phyloP scores from a whole-genome alignment of 2,329 filamentous ascomycete genomes.

The Alternaria alternata region DNA sequence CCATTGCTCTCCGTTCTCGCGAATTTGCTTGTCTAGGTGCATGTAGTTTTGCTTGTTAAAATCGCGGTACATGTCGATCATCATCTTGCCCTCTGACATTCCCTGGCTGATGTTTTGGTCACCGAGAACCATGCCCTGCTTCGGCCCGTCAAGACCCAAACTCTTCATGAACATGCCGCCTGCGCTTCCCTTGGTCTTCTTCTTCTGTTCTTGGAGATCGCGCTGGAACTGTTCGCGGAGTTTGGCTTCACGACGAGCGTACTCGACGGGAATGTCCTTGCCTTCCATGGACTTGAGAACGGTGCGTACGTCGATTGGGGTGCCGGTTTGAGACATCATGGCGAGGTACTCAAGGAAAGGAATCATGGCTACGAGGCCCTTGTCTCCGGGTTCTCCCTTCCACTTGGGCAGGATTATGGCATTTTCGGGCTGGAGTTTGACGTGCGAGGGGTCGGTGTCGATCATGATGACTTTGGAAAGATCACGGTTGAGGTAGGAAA shows the following conservation, averaged over 20 bases:
- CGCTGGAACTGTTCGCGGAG: slow-evolving; percentile 86
- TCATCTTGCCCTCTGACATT: slow-evolving; percentile 92
- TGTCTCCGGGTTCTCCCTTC: slow-evolving; percentile 84
- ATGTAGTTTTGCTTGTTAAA: slow-evolving; percentile 90
- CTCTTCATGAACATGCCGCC: slow-evolving; percentile 74
- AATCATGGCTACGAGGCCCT: slow-evolving; percentile 85
- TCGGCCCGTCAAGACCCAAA: slow-evolving; percentile 76
- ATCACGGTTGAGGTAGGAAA: slow-evolving; percentile 97
- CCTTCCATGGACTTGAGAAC: slow-evolving; percentile 89
- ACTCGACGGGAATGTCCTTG: slow-evolving; percentile 88
- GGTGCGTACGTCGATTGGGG: slow-evolving; percentile 81
- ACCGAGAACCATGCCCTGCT: slow-evolving; percentile 61
- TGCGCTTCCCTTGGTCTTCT: slow-evolving; percentile 67
- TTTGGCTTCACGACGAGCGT: slow-evolving; percentile 84
- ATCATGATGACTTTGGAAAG: slow-evolving; percentile 94
- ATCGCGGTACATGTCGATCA: slow-evolving; percentile 93
- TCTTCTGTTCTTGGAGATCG: slow-evolving; percentile 73
- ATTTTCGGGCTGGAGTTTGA: slow-evolving; percentile 93
- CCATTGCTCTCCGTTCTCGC: slow-evolving; percentile 94
- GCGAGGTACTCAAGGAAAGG: slow-evolving; percentile 98
- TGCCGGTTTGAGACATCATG: slow-evolving; percentile 73
- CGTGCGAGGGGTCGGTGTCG: slow-evolving; percentile 83
- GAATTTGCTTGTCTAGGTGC: slow-evolving; percentile 86
- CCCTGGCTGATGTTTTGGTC: slow-evolving; percentile 73
- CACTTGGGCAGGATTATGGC: slow-evolving; percentile 91